A percentile compares a stretch with the other conserved stretches of the same genome.
These are phyloP conservation scores for Prunus davidiana DNA, from an alignment of 306 rosid species.

Conservation along the genomic window DNA sequence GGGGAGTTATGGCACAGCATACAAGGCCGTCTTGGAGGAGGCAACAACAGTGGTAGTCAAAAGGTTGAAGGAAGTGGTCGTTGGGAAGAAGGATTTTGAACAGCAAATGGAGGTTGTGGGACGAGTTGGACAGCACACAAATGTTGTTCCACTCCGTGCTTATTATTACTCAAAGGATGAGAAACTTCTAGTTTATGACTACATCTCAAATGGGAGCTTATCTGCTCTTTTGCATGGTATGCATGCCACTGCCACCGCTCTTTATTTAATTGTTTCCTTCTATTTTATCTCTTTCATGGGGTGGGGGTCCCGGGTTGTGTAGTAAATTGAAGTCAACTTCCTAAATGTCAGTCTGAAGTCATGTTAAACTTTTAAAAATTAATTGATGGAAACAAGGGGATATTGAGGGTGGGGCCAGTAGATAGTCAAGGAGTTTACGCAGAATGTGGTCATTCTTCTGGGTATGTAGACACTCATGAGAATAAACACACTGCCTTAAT, in stretches of 20 bases:
- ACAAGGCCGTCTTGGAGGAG: slow-evolving; percentile 82
- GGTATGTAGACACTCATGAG: not conserved
- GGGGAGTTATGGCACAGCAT: slow-evolving; percentile 85
- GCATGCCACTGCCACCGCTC: slow-evolving; percentile 17
- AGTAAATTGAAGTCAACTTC: not conserved
- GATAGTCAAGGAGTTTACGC: not conserved
- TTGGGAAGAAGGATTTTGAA: slow-evolving; percentile 73
- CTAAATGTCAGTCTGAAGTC: not conserved
- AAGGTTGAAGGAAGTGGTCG: slow-evolving; percentile 85
- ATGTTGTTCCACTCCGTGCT: slow-evolving; percentile 74
- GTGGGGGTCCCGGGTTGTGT: not conserved
- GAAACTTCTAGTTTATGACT: slow-evolving; percentile 76
- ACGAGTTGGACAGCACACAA: slow-evolving; percentile 68
- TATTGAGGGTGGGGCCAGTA: not conserved
- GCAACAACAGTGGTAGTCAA: slow-evolving; percentile 80
- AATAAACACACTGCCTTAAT: not conserved
- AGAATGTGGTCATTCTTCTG: not conserved
- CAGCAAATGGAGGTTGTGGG: slow-evolving; percentile 81
- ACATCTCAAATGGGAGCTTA: slow-evolving; percentile 59
- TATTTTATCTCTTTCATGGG: not conserved
- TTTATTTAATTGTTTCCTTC: not conserved
- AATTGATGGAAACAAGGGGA: not conserved
- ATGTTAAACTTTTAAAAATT: not conserved
- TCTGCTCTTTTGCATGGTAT: slow-evolving; percentile 72
- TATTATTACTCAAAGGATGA: slow-evolving; percentile 90